Conservation (phyloP, 1,284 basidiomycete genomes). For the Omphalotus olearius region DNA sequence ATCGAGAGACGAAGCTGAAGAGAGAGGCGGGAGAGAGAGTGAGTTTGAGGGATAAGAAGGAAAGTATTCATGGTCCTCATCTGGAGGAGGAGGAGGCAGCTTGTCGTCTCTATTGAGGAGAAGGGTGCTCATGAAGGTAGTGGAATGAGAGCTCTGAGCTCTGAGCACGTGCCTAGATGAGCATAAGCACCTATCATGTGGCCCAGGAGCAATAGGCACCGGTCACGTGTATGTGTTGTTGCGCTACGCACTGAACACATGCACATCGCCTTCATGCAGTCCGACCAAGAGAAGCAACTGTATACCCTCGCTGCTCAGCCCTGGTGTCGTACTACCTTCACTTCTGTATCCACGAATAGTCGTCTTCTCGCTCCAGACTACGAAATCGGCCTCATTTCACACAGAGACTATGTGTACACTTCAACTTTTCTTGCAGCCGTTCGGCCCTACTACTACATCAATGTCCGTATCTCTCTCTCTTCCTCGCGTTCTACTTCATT, state of each 20-base stretch:
- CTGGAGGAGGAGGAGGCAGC: constrained; percentile 30
- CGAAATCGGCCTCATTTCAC: constrained; percentile 48
- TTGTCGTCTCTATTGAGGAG: constrained; percentile 25
- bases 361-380: constrained; percentile 53
- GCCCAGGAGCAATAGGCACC: too few species aligned
- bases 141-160: background rate
- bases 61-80: constrained; percentile 16
- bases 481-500: background rate
- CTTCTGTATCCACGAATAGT: too few species aligned
- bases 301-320: too few species aligned
- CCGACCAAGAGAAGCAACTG: too few species aligned
- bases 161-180: background rate
- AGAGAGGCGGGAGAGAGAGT: background rate
- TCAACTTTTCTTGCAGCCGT: constrained; percentile 34
- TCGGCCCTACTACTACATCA: background rate
- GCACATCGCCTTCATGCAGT: background rate
- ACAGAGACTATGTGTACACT: constrained; percentile 52
- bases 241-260: too few species aligned
- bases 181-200: background rate
- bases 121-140: constrained; percentile 4
- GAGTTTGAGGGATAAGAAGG: constrained; percentile 23
- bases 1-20: constrained; percentile 8
- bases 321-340: too few species aligned
- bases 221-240: too few species aligned
- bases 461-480: background rate